Base-by-base conservation (phyloP, 2,329 filamentous ascomycete genomes). In the Hymenoscyphus fructigenus region DNA sequence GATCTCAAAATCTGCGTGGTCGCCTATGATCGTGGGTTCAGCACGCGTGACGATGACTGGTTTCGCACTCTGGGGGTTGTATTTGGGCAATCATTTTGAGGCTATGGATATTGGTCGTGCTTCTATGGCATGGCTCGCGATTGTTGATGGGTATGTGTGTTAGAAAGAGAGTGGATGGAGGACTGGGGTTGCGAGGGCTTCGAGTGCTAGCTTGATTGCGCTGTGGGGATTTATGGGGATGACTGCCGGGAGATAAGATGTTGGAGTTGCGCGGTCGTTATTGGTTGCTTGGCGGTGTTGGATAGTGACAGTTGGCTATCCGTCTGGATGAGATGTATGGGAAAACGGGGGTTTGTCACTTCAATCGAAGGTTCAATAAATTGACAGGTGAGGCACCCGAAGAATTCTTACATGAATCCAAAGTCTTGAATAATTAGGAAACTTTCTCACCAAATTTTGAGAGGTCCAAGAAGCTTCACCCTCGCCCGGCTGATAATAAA, bases 1-100 rank as follows among this genome's bases (percentile, higher is more conserved):
- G 4, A 17, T 56, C 10, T 56, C 53, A 7, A 32, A 32, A 17
- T 12, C 53, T 15, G 53, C 53, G 20, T 32, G 29, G 26, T 26
- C 23, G 0, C 53, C 29, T 4, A 56, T 56, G 26, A 56, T 32
- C 9, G 12, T 29, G 20, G 53, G 53, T 12, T 56, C 23, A 17
- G 53, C 26, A 7, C 53, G 53, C 3, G 12, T 17, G 1, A 7
- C 53, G 0, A 23, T n/a, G 15, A 28, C 23, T 3, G 53, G 53
- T 5, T 1, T 56, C 1, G 12, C 53, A 10, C 12, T 56, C 9
- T 56, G 53, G 53, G 53, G 53, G 4, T 15, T 56, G 23, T 56
- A 56, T 32, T 10, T 56, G 6, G 53, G 53, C 6, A 56, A 32
- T n/a, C 53, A 56, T 56, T 56, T 56, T 29, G 53, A 29, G 53